phyloP scores from a whole-genome alignment of 2,329 filamentous ascomycete species.

The Fusarium sp. region DNA sequence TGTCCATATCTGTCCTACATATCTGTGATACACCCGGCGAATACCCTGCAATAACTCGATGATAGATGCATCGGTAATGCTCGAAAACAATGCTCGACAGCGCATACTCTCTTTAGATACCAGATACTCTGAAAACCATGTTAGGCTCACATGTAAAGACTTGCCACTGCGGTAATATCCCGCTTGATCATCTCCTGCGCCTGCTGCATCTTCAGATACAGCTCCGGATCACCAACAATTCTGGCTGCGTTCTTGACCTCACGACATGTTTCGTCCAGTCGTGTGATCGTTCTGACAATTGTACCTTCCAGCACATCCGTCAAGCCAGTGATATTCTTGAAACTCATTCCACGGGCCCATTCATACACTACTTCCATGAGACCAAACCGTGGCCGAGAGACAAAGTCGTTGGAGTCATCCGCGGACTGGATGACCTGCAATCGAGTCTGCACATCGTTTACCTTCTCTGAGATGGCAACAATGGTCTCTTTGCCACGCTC shows the following conservation, averaged over 20 bases:
- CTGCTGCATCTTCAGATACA: conserved; percentile 96
- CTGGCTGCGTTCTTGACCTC: conserved; percentile 98
- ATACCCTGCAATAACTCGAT: neutral
- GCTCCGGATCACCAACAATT: conserved; percentile 91
- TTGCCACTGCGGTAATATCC: conserved; percentile 91
- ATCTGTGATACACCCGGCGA: neutral
- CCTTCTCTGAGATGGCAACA: conserved; percentile 89
- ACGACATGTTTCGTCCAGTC: conserved; percentile 94
- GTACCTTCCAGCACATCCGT: conserved; percentile 98
- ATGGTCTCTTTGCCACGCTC: conserved; percentile 88
- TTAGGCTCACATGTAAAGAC: conserved; percentile 82
- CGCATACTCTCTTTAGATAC: neutral
- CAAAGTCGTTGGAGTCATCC: conserved; percentile 94
- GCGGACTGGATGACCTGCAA: conserved; percentile 92
- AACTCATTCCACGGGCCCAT: conserved; percentile 97
- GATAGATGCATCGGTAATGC: neutral
- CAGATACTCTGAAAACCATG: conserved; percentile 6
- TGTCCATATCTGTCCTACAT: neutral
- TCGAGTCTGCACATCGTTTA: conserved; percentile 88
- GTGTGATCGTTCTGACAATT: conserved; percentile 93
- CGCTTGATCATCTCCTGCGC: conserved; percentile 98
- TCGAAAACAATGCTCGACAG: neutral
- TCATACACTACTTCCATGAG: conserved; percentile 98
- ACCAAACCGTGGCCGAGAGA: conserved; percentile 87
- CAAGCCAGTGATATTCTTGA: conserved; percentile 95